phyloP scores from a whole-genome alignment of 495 filamentous ascomycete species.

The Melanomma pulvis-pyrius region DNA sequence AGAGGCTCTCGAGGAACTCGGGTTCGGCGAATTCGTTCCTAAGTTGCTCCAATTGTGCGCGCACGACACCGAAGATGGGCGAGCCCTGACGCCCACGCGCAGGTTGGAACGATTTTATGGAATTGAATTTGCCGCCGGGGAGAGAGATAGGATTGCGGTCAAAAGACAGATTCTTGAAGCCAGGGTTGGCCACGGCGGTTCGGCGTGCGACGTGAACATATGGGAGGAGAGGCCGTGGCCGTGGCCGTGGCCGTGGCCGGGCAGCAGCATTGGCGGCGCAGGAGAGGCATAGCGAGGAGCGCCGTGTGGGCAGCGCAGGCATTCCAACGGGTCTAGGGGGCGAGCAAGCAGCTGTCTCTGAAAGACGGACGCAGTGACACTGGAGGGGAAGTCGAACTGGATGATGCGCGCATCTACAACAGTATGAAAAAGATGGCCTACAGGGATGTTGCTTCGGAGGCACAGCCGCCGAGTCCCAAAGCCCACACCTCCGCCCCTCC shows the following conservation, averaged over 20 bases:
- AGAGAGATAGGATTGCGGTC: background rate
- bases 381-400: background rate
- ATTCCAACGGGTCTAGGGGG: conserved; percentile 11
- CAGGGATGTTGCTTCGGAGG: background rate
- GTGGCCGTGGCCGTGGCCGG: background rate
- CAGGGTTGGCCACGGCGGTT: background rate
- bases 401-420: background rate
- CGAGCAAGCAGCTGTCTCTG: background rate
- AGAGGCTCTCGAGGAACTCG: conserved; percentile 21
- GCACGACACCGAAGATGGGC: background rate
- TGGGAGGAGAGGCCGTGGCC: conserved; percentile 12
- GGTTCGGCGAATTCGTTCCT: conserved; percentile 10
- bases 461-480: background rate
- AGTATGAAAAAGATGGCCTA: background rate
- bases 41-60: background rate
- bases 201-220: conserved; percentile 20
- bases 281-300: conserved; percentile 29
- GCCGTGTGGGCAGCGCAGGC: conserved; percentile 18
- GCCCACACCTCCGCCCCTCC: background rate
- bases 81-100: background rate
- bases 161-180: background rate
- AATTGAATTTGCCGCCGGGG: background rate
- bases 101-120: background rate
- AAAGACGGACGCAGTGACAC: too few species aligned
- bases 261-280: conserved; percentile 13